Evolutionary conservation across 139 green algal species (phyloP).

Genomic region (Coelastrella sp.): DNA sequence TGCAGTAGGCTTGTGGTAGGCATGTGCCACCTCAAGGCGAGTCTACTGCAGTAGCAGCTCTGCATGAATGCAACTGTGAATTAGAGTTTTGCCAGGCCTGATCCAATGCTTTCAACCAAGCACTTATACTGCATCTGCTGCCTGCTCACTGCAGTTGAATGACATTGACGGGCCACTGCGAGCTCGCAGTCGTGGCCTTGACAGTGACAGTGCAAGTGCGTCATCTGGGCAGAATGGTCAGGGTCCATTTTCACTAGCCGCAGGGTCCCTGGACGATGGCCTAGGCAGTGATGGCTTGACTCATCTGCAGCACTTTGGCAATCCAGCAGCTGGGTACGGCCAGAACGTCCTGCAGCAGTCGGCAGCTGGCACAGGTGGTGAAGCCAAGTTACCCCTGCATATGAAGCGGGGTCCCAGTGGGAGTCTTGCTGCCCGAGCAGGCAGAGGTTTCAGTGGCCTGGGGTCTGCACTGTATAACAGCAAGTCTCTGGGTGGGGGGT

Average conservation of each 20-base stretch:
- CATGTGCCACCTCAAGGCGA: too few relatives aligned
- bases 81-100: too few relatives aligned
- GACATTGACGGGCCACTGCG: neutral
- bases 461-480: neutral
- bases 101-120: too few relatives aligned
- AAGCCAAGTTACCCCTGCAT: neutral
- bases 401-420: neutral
- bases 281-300: neutral
- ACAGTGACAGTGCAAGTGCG: constrained; percentile 29
- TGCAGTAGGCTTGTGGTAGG: too few relatives aligned
- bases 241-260: neutral
- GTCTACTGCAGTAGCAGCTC: too few relatives aligned
- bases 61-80: too few relatives aligned
- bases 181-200: constrained; percentile 5
- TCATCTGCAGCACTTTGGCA: neutral
- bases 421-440: neutral
- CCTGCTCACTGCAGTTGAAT: neutral
- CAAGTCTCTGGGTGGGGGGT: neutral
- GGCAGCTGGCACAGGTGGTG: neutral
- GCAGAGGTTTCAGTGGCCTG: neutral
- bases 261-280: neutral
- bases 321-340: neutral
- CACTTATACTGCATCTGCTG: neutral
- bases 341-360: neutral
- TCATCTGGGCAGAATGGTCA: neutral